A percentile compares a stretch with the other conserved stretches of the same genome.
phyloP scores from a whole-genome alignment of 192 early-diverging fungal species.

The Globomyces pollinis-pini region DNA sequence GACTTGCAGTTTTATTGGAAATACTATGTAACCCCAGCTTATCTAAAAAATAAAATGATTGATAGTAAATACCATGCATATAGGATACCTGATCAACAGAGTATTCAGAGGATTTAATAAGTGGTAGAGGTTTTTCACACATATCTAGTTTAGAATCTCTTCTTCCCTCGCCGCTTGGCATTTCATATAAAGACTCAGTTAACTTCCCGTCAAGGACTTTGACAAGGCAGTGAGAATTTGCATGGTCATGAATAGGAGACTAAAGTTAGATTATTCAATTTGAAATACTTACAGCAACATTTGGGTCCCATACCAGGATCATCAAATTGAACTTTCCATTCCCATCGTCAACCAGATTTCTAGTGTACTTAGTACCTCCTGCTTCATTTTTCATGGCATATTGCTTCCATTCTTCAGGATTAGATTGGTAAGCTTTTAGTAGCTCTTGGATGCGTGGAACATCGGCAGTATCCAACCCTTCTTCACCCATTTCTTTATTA shows the following conservation, averaged over 20 bases:
- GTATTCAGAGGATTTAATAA: constrained; percentile 25
- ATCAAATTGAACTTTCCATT: constrained; percentile 91
- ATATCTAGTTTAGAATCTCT: constrained; percentile 15
- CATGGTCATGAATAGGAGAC: constrained; percentile 89
- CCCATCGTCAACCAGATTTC: constrained; percentile 82
- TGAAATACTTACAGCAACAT: background rate
- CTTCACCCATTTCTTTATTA: constrained; percentile 6
- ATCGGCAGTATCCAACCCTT: constrained; percentile 15
- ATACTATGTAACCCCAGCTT: constrained; percentile 83
- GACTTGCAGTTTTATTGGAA: constrained; percentile 46
- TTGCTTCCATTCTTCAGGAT: constrained; percentile 64
- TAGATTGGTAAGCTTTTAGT: constrained; percentile 63
- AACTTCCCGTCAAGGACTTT: constrained; percentile 79
- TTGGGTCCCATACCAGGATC: constrained; percentile 69
- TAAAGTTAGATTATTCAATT: constrained; percentile 7
- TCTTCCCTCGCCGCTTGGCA: constrained; percentile 43
- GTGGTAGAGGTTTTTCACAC: constrained; percentile 9
- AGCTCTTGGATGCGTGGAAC: constrained; percentile 48
- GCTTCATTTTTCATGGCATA: constrained; percentile 68
- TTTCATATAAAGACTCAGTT: constrained; percentile 68
- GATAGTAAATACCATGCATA: constrained; percentile 44
- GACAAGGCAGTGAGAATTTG: constrained; percentile 86
- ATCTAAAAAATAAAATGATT: constrained; percentile 40
- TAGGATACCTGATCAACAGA: constrained; percentile 67
- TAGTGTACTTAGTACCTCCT: constrained; percentile 75